Conservation (phyloP, 305 asterid species). For the Solanum hybrid region DNA sequence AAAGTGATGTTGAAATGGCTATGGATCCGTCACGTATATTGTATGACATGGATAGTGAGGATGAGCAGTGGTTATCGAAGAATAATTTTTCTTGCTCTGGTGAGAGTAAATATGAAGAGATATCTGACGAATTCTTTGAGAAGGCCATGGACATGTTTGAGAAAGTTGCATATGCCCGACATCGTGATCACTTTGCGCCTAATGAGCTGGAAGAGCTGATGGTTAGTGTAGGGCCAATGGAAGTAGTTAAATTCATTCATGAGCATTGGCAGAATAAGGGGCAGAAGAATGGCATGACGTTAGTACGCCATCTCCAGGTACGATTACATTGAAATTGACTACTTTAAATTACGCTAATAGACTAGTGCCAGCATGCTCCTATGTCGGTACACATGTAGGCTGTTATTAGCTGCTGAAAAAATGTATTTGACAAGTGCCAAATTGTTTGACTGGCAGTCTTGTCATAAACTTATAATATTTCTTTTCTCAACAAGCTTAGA, state of each 20-base stretch:
- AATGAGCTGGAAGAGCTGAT: slow-evolving; percentile 63
- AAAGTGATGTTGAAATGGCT: slow-evolving; percentile 90
- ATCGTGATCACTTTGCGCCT: slow-evolving; percentile 46
- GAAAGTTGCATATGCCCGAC: slow-evolving; percentile 65
- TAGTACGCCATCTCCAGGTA: slow-evolving; percentile 93
- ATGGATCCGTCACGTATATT: slow-evolving; percentile 61
- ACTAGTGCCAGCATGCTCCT: not conserved
- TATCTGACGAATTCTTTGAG: slow-evolving; percentile 70
- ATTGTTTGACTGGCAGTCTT: not conserved
- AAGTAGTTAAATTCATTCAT: slow-evolving; percentile 47
- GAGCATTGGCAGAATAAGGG: slow-evolving; percentile 78
- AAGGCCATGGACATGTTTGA: slow-evolving; percentile 69
- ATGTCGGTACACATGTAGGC: not conserved
- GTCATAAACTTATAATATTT: not conserved
- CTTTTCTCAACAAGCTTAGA: not conserved
- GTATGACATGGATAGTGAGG: slow-evolving; percentile 96
- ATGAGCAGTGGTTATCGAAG: slow-evolving; percentile 62
- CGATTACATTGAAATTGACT: not conserved
- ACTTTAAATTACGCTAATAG: not conserved
- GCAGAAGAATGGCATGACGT: slow-evolving; percentile 70
- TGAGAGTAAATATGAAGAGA: slow-evolving; percentile 31
- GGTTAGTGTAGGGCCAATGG: slow-evolving; percentile 42
- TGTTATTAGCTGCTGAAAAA: not conserved
- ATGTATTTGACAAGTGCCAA: not conserved
- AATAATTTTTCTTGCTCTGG: slow-evolving; percentile 16